Percentiles rank a stretch among this genome's conserved stretches.
Conservation (phyloP, 306 rosid species). For the Fragaria ananassa region DNA sequence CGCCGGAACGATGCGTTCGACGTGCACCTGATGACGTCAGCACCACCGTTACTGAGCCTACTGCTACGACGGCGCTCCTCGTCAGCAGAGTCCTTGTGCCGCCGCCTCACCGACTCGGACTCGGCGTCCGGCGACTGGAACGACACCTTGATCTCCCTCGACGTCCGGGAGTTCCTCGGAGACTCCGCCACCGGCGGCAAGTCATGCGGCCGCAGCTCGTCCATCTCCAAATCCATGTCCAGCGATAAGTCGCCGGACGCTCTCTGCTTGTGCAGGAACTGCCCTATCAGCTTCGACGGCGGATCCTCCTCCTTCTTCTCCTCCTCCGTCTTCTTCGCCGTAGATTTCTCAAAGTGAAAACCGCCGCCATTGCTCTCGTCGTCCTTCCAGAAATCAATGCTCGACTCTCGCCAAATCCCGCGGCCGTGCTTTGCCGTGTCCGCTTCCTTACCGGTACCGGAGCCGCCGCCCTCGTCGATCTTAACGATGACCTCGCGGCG, state of each 20-base stretch:
- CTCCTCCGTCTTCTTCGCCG: slow-evolving; percentile 40
- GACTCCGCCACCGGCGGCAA: slow-evolving; percentile 57
- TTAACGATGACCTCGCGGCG: slow-evolving; percentile 53
- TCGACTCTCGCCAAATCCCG: slow-evolving; percentile 55
- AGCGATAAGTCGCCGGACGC: slow-evolving; percentile 65
- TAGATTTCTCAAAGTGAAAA: slow-evolving; percentile 42
- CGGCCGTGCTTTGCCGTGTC: background rate
- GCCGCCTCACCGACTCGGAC: slow-evolving; percentile 44
- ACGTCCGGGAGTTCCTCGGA: slow-evolving; percentile 27
- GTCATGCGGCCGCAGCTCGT: slow-evolving; percentile 47
- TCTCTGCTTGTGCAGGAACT: slow-evolving; percentile 65
- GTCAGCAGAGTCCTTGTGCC: slow-evolving; percentile 36
- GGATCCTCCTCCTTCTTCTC: slow-evolving; percentile 75
- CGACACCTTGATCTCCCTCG: slow-evolving; percentile 59
- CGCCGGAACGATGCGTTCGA: slow-evolving; percentile 62
- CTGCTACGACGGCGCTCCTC: slow-evolving; percentile 17
- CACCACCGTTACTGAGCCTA: background rate
- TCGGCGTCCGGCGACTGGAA: slow-evolving; percentile 45
- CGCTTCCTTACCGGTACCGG: background rate
- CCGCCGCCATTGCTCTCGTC: background rate
- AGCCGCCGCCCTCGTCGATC: slow-evolving; percentile 36
- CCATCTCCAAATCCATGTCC: slow-evolving; percentile 97
- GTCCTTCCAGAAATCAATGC: slow-evolving; percentile 52
- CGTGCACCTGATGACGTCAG: slow-evolving; percentile 67
- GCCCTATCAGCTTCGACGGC: slow-evolving; percentile 70